phyloP scores from a whole-genome alignment of 257 asterid species.

The Jacaranda mimosifolia region DNA sequence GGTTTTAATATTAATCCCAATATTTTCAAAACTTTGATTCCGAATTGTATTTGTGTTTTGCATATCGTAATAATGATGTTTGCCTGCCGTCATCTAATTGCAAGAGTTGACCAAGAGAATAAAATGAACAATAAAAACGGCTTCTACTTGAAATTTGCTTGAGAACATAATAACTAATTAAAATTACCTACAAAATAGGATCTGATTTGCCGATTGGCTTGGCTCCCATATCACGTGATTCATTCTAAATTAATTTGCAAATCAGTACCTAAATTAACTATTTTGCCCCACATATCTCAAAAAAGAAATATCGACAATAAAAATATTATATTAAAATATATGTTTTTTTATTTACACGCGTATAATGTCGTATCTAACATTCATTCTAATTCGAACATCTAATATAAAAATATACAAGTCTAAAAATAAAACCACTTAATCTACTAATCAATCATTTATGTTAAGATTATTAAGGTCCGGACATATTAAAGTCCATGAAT shows the following conservation, averaged over 20 bases:
- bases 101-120: not conserved
- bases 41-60: not conserved
- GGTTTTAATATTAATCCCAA: not conserved
- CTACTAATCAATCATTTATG: too few species aligned
- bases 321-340: too few species aligned
- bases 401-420: too few species aligned
- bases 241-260: not conserved
- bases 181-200: not conserved
- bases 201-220: not conserved
- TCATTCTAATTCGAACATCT: too few species aligned
- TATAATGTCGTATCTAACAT: too few species aligned
- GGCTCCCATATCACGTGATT: not conserved
- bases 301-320: too few species aligned
- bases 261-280: not conserved
- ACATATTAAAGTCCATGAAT: too few species aligned
- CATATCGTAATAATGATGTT: slow-evolving; percentile 21
- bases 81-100: slow-evolving; percentile 26
- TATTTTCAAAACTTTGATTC: not conserved
- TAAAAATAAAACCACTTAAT: too few species aligned
- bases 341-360: too few species aligned
- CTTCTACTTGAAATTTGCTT: not conserved
- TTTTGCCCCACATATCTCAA: not conserved
- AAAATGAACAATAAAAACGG: not conserved
- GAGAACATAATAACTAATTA: not conserved
- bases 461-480: too few species aligned